phyloP scores from a whole-genome alignment of 2,329 filamentous ascomycete species.

The Bipolaris victoriae region DNA sequence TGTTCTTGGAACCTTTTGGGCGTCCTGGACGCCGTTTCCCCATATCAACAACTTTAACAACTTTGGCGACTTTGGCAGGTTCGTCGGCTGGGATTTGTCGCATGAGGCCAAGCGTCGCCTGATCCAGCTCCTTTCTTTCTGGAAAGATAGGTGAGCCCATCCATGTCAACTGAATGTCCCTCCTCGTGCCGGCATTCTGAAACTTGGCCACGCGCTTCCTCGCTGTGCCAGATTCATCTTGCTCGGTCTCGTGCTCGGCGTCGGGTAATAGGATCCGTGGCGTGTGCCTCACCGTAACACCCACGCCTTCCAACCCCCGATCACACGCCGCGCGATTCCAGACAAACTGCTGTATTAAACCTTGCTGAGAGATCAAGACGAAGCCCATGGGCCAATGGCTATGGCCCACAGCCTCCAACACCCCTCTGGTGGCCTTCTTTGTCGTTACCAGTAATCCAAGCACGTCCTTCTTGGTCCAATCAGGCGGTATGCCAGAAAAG shows the following conservation, averaged over 20 bases:
- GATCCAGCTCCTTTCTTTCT: constrained; percentile 29
- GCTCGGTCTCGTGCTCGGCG: constrained; percentile 9
- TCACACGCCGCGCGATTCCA: constrained; percentile 73
- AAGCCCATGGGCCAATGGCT: constrained; percentile 76
- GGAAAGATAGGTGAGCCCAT: constrained; percentile 45
- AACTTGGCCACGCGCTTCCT: constrained; percentile 19
- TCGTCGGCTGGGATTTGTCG: neutral
- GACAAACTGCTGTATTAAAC: constrained; percentile 69
- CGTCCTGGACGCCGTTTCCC: neutral
- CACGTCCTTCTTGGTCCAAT: constrained; percentile 69
- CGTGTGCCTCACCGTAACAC: constrained; percentile 44
- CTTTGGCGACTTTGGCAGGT: neutral
- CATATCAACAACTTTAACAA: neutral
- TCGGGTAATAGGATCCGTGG: constrained; percentile 19
- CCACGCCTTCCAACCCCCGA: constrained; percentile 64
- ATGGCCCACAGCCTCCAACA: constrained; percentile 72
- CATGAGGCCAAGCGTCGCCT: constrained; percentile 29
- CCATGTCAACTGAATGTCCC: constrained; percentile 48
- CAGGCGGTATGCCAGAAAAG: constrained; percentile 72
- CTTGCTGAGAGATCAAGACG: constrained; percentile 65
- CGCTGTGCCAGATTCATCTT: constrained; percentile 3
- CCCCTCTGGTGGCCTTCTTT: constrained; percentile 75
- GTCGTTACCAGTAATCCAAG: constrained; percentile 75
- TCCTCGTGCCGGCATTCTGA: constrained; percentile 30
- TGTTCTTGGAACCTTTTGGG: neutral